Evolutionary conservation across 164 flowering plant species (phyloP), one percentile per base, ranked within the genome.

Genomic region (Taxillus chinensis): DNA sequence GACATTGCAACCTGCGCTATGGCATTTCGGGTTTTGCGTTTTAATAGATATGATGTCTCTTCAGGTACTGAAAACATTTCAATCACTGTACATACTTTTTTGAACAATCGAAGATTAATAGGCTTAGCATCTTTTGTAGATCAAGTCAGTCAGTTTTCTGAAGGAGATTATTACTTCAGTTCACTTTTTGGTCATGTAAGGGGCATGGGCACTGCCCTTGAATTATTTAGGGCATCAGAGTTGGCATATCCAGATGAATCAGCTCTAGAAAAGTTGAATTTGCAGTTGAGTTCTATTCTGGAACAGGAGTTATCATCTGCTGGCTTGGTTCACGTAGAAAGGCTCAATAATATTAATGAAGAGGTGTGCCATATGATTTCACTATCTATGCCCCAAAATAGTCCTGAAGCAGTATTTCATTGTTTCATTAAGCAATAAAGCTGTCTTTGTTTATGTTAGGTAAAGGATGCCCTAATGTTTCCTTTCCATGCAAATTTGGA

Each of bases 1-100:
- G 86, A 86, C 55, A 45, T 67, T 38, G 50, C 71, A 15, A 86
- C 92, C 7, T 78, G 82, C 70, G 83, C 89, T 37, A 66, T 86
- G 80, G 90, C 96, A 68, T 92, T 89, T 75, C 82, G 90, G 50
- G 37, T 84, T 40, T 66, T 92, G 64, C 84, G 95, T 27, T 54
- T 60, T 45, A 72, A 83, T 74, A 92, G 96, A 57, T 87, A 78
- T 70, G 75, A 86, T 59, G 76, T 89, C 62, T 45, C 48, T 45
- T 16, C 62, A 60, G 60, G 38, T 48, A 48, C 13, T 11, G 4
- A 7, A 27, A 27, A 27, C 27, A 27, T 27, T 27, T 0, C 27
- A 27, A 27, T 2, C 27, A 27, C 27, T 27, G 27, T 27, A 27
- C 1, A 27, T 27, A 27, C 27, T 27, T 27, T 27, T 27, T 27